phyloP scores from a whole-genome alignment of 2,329 filamentous ascomycete species.

The Colletotrichum noveboracense region DNA sequence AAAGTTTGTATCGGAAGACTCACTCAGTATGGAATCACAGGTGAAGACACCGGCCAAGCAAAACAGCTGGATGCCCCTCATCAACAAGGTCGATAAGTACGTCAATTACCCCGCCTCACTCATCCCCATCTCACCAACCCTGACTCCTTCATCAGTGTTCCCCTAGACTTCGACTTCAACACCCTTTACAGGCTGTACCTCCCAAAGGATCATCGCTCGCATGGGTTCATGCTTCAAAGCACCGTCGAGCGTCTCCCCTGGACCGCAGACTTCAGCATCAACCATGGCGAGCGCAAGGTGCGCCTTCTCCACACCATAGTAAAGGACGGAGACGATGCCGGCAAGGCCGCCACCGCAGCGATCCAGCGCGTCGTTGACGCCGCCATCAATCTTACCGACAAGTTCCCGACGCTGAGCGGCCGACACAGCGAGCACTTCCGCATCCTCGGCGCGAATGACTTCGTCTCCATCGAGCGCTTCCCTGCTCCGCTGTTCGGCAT shows the following conservation, averaged over 20 bases:
- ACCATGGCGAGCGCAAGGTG: constrained; percentile 35
- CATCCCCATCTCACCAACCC: background rate
- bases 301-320: constrained; percentile 32
- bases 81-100: constrained; percentile 49
- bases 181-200: constrained; percentile 53
- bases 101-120: constrained; percentile 8
- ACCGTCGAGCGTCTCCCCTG: constrained; percentile 53
- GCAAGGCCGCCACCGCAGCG: constrained; percentile 38
- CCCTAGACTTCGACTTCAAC: constrained; percentile 45
- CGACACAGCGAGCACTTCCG: constrained; percentile 49
- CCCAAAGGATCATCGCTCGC: constrained; percentile 47
- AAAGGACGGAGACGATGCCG: constrained; percentile 24
- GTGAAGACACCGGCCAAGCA: no score
- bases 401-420: constrained; percentile 43
- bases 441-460: constrained; percentile 39
- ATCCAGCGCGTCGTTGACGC: constrained; percentile 44
- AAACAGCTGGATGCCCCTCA: constrained; percentile 27
- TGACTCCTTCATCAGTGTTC: constrained; percentile 42
- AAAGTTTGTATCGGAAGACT: accelerated
- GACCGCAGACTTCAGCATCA: constrained; percentile 43
- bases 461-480: constrained; percentile 62
- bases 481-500: constrained; percentile 71
- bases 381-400: constrained; percentile 32
- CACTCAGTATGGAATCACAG: background rate
- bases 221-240: constrained; percentile 54